Conservation (phyloP, 148 eudicot genomes). For the Vaccinium corymbosum region DNA sequence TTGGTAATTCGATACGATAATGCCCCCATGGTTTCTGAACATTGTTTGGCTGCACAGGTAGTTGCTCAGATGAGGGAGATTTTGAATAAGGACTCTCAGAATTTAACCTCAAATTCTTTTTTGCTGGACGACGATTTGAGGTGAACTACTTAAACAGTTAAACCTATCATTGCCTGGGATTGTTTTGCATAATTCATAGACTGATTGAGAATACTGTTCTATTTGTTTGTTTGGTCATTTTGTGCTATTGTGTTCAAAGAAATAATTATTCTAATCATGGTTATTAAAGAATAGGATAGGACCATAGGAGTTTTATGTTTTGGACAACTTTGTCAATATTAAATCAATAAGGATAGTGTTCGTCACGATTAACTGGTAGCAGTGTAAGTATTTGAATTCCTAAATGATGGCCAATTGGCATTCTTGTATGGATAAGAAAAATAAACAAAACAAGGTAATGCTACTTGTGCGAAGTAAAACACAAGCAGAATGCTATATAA, state of each 20-base stretch:
- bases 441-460: slow-evolving; percentile 3
- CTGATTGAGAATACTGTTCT: not conserved
- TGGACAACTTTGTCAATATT: not conserved
- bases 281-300: not conserved
- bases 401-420: not conserved
- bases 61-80: slow-evolving; percentile 96
- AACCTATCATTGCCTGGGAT: not conserved
- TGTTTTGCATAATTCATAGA: not conserved
- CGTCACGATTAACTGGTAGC: not conserved
- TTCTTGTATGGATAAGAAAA: not conserved
- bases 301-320: not conserved
- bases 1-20: not conserved
- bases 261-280: not conserved
- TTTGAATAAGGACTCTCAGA: slow-evolving; percentile 82
- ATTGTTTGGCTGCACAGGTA: slow-evolving; percentile 48
- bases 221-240: not conserved
- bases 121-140: slow-evolving; percentile 95
- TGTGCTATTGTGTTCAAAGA: not conserved
- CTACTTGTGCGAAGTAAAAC: not conserved
- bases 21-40: slow-evolving; percentile 10
- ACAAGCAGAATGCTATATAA: not conserved
- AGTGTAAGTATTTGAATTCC: not conserved
- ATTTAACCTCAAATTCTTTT: slow-evolving; percentile 85
- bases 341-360: slow-evolving; percentile 2
- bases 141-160: slow-evolving; percentile 30